phyloP scores from a whole-genome alignment of 2,329 filamentous ascomycete species.

The Diaporthe vexans region DNA sequence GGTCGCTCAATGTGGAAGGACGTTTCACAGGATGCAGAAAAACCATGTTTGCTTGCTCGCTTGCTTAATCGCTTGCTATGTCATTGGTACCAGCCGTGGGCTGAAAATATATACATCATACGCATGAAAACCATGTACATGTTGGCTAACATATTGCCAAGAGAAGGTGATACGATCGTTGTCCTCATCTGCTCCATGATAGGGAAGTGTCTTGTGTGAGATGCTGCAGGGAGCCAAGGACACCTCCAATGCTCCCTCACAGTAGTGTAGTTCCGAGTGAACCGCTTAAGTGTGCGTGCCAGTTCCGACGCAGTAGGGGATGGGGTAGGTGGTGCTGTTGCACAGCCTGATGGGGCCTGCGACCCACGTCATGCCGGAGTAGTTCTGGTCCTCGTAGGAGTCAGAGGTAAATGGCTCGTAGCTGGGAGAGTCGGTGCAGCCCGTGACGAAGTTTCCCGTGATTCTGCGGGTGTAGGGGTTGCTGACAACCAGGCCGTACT shows the following conservation, averaged over 20 bases:
- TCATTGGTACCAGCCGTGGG: constrained; percentile 1
- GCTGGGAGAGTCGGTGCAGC: constrained; percentile 50
- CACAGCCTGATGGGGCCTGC: constrained; percentile 56
- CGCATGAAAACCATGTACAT: constrained; percentile 29
- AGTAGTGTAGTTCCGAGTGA: neutral
- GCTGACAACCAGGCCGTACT: constrained; percentile 56
- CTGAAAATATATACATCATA: constrained; percentile 33
- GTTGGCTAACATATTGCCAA: constrained; percentile 17
- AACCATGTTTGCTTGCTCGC: constrained; percentile 5
- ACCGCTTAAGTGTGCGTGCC: constrained; percentile 45
- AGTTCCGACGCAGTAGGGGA: constrained; percentile 55
- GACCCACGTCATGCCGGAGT: constrained; percentile 53
- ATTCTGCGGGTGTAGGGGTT: constrained; percentile 52
- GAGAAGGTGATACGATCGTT: constrained; percentile 17
- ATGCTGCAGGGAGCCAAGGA: neutral
- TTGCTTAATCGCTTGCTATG: constrained; percentile 11
- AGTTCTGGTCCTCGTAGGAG: constrained; percentile 51
- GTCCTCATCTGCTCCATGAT: constrained; percentile 1
- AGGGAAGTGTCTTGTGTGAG: constrained; percentile 5
- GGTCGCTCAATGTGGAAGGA: neutral
- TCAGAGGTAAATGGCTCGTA: constrained; percentile 50
- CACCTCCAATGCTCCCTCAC: neutral
- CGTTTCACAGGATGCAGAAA: neutral
- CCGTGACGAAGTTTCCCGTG: constrained; percentile 51
- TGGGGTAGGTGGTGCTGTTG: constrained; percentile 51